These are phyloP conservation scores for Ogataea paradorogensis DNA, from an alignment of 805 yeast genomes.

Conservation along the genomic window DNA sequence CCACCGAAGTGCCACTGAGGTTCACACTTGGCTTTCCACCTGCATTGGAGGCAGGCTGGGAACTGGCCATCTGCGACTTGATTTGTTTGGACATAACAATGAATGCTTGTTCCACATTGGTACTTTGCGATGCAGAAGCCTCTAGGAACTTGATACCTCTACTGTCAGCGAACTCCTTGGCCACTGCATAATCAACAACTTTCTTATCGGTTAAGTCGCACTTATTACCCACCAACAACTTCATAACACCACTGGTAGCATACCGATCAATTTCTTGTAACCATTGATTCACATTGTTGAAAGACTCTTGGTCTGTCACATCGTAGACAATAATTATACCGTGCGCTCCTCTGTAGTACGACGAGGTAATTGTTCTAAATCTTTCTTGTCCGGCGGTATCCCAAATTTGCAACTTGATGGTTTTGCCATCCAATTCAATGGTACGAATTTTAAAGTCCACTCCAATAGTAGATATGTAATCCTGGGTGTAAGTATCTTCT, in stretches of 20 bases:
- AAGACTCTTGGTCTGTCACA: slow-evolving; percentile 95
- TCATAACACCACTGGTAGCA: slow-evolving; percentile 97
- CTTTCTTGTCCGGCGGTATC: slow-evolving; percentile 99
- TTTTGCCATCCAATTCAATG: slow-evolving; percentile 92
- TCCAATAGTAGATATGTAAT: slow-evolving; percentile 96
- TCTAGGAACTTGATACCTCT: slow-evolving; percentile 92
- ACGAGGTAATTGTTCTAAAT: slow-evolving; percentile 94
- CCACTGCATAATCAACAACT: slow-evolving; percentile 92
- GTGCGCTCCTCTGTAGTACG: slow-evolving; percentile 97
- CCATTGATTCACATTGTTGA: slow-evolving; percentile 97
- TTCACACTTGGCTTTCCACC: slow-evolving; percentile 63
- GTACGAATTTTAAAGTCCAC: slow-evolving; percentile 92
- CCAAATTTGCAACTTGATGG: slow-evolving; percentile 97
- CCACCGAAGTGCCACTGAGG: slow-evolving; percentile 65
- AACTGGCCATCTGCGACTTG: slow-evolving; percentile 86
- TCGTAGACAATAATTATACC: slow-evolving; percentile 98
- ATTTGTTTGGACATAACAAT: slow-evolving; percentile 98
- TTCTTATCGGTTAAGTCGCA: slow-evolving; percentile 91
- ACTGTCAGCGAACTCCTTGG: slow-evolving; percentile 96
- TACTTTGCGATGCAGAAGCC: slow-evolving; percentile 91
- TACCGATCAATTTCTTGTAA: slow-evolving; percentile 97
- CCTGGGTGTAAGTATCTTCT: slow-evolving; percentile 95
- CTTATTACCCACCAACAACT: slow-evolving; percentile 93
- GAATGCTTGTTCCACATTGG: slow-evolving; percentile 98
- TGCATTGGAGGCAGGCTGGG: slow-evolving; percentile 41